Base-by-base conservation (phyloP, 108 stramenopile genomes). In the Pseudonitzschia pungens region DNA sequence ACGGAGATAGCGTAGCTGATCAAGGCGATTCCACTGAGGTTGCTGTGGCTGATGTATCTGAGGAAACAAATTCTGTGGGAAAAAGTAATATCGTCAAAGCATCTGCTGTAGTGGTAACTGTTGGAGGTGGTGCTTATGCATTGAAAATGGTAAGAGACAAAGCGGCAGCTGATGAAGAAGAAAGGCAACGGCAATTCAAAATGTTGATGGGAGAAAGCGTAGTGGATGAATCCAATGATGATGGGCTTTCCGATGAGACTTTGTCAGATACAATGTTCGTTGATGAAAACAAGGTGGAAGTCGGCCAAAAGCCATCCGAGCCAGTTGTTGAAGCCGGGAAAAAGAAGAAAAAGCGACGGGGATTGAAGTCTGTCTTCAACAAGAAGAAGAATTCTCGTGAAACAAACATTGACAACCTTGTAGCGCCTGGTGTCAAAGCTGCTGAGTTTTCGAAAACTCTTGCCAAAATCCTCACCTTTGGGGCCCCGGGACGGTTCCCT, bases 401-500 rank as follows among this genome's bases (percentile, higher is more conserved):
- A 57, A 91, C 86, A 20, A 84, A 92, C 53, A 56, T 94, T 29
- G 77, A 72, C 14, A 67, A 43, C 44, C 80, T 92, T 29, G 77
- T 94, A 12, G 55, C 77, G 21, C 62, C 69, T 2, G 77, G 70
- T 69, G 89, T 84, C 5, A 70, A 76, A 56, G 88, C 88, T 43
- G 89, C 93, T 12, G 83, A 89, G 71, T 89, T 92, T 71, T 87
- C 90, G 14, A 62, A 51, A 28, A 50, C 90, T 10, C 77, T 94
- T 26, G 88, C 91, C 0, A 90, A 94, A 56, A 80, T 89, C 48
- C 78, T 96, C 32, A 88, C 92, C 2, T 93, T 86, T 77, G 94
- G 94, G 12, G 94, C 94, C 33, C 94, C 94, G 33, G 94, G 94
- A 27, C 83, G 92, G 60, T 95, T 95, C 71, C 87, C 89, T 41